Conservation (phyloP, 495 filamentous ascomycete species). For the Rhypophila decipiens region DNA sequence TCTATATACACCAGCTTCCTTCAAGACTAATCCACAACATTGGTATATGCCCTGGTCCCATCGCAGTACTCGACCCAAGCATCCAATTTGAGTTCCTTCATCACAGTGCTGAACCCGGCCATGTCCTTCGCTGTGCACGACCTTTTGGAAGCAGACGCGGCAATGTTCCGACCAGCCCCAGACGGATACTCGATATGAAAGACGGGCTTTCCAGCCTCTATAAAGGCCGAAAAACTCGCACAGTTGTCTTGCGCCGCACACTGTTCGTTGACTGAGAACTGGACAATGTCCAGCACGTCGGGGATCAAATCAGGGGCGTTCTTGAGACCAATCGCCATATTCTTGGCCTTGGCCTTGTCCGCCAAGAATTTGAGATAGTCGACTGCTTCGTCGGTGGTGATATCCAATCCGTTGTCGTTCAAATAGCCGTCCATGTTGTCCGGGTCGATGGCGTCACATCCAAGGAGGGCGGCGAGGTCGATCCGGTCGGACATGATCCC, state of each 20-base stretch:
- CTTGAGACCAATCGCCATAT: slow-evolving; percentile 55
- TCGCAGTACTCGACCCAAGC: slow-evolving; percentile 51
- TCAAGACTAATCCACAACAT: slow-evolving; percentile 6
- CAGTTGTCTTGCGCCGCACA: slow-evolving; percentile 54
- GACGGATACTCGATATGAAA: slow-evolving; percentile 69
- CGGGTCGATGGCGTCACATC: slow-evolving; percentile 66
- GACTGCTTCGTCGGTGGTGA: slow-evolving; percentile 50
- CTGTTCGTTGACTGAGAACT: slow-evolving; percentile 70
- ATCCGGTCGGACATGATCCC: slow-evolving; percentile 53
- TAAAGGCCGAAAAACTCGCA: slow-evolving; percentile 49
- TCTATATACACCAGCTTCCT: too few species aligned
- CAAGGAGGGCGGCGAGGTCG: slow-evolving; percentile 49
- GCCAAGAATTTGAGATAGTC: slow-evolving; percentile 57
- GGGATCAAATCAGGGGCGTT: slow-evolving; percentile 56
- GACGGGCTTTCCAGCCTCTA: slow-evolving; percentile 56
- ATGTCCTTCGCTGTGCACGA: slow-evolving; percentile 8
- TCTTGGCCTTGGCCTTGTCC: slow-evolving; percentile 40
- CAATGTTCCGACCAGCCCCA: slow-evolving; percentile 27
- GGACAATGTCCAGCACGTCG: slow-evolving; percentile 47
- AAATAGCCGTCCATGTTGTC: slow-evolving; percentile 65
- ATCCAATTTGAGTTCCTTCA: slow-evolving; percentile 58
- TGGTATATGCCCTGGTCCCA: slow-evolving; percentile 9
- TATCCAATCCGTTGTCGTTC: slow-evolving; percentile 48
- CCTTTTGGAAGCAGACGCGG: slow-evolving; percentile 16
- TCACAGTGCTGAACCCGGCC: slow-evolving; percentile 51